These are phyloP conservation scores for Phyllosticta citribraziliensis DNA, from an alignment of 2,329 filamentous ascomycete genomes.

Conservation along the genomic window DNA sequence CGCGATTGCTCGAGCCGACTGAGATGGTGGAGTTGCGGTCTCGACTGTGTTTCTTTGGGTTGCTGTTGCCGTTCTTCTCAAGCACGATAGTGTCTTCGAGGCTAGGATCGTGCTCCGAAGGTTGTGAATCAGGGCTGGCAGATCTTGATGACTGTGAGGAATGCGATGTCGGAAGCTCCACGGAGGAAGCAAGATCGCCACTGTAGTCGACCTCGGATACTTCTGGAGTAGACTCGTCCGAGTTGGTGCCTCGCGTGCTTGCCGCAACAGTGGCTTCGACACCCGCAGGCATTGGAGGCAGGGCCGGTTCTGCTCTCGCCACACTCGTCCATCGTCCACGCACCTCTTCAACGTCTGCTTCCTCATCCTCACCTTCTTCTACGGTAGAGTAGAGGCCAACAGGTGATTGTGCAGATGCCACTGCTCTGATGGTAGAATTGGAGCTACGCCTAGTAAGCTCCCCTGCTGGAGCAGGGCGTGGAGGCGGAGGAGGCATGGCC, in stretches of 20 bases:
- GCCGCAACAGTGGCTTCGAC: neutral
- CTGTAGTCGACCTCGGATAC: conserved; percentile 2
- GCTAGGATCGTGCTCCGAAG: neutral
- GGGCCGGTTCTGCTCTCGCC: neutral
- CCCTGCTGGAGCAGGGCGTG: neutral
- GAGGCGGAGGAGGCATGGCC: neutral
- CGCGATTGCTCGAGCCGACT: conserved; percentile 1
- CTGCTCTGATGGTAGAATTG: conserved; percentile 4
- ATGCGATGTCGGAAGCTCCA: neutral
- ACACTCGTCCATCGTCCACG: neutral
- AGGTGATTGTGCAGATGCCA: neutral
- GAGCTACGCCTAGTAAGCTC: conserved; percentile 5
- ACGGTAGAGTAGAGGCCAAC: conserved; percentile 3
- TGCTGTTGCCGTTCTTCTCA: neutral
- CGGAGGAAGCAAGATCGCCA: neutral
- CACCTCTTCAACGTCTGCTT: neutral
- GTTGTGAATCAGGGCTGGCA: neutral
- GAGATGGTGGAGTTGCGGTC: conserved; percentile 10
- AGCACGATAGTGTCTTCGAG: conserved; percentile 5
- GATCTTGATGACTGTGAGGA: neutral
- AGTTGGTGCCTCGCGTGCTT: neutral
- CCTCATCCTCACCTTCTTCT: conserved; percentile 7
- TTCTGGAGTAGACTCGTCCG: neutral
- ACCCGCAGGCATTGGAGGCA: neutral
- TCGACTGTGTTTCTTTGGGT: neutral